Evolutionary conservation across 148 eudicot genomes (phyloP).

Genomic region (Mesembryanthemum crystallinum): DNA sequence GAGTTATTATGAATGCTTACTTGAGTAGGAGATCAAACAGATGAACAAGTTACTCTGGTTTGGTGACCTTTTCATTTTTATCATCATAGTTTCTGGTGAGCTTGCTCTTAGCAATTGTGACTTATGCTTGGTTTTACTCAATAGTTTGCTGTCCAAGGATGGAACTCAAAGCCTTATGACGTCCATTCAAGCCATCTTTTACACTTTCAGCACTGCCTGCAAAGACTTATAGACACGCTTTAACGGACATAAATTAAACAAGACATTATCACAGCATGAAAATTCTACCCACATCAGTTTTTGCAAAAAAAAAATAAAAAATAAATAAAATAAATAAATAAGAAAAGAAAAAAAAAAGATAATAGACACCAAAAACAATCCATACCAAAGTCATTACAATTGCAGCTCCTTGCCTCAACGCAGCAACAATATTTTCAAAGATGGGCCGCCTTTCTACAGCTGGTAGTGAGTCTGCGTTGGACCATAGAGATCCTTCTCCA

Average conservation of each 20-base stretch:
- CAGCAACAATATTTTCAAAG: constrained; percentile 71
- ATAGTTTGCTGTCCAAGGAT: constrained; percentile 76
- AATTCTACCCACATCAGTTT: too few species aligned
- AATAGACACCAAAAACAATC: neutral
- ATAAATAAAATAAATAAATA: too few species aligned
- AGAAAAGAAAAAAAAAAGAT: too few species aligned
- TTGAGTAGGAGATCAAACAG: constrained; percentile 79
- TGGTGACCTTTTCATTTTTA: constrained; percentile 70
- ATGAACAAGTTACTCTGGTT: constrained; percentile 92
- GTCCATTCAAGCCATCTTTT: constrained; percentile 84
- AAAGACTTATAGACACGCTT: constrained; percentile 43
- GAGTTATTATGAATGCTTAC: constrained; percentile 34
- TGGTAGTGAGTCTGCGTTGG: constrained; percentile 58
- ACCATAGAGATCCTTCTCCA: constrained; percentile 82
- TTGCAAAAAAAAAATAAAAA: neutral
- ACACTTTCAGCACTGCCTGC: constrained; percentile 78
- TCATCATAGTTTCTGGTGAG: constrained; percentile 69
- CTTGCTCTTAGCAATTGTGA: constrained; percentile 74
- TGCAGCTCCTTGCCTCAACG: constrained; percentile 77
- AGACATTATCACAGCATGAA: neutral
- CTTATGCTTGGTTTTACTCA: constrained; percentile 79
- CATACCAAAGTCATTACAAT: constrained; percentile 85
- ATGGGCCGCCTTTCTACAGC: constrained; percentile 71
- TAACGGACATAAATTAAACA: neutral
- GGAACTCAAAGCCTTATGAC: constrained; percentile 86